phyloP scores from a whole-genome alignment of 805 yeast genomes.

The Candida wancherniae region DNA sequence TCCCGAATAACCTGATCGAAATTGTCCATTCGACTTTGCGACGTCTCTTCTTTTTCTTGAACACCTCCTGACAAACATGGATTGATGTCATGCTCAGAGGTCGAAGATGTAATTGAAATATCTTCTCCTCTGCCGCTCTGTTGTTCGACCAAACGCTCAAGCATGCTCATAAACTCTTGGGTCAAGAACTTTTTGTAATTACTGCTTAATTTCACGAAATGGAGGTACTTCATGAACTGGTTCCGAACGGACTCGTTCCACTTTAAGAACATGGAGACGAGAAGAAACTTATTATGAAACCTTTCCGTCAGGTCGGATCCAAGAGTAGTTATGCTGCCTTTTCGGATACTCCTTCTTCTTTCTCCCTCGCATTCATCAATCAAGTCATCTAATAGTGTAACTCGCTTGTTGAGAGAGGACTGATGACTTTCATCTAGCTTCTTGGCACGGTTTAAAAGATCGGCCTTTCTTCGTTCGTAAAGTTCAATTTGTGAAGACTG shows the following conservation, averaged over 20 bases:
- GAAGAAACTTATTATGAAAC: constrained; percentile 36
- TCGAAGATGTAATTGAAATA: constrained; percentile 7
- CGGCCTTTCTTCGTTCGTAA: constrained; percentile 23
- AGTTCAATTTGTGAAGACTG: constrained; percentile 26
- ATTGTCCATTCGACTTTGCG: constrained; percentile 22
- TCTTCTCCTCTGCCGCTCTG: constrained; percentile 47
- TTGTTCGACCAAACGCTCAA: constrained; percentile 29
- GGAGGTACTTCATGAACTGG: constrained; percentile 30
- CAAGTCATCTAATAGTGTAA: constrained; percentile 15
- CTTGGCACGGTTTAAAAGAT: constrained; percentile 17
- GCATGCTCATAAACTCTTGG: constrained; percentile 29
- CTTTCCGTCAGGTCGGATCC: constrained; percentile 7
- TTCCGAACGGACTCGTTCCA: constrained; percentile 39
- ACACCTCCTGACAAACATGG: too few relatives aligned
- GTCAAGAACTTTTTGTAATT: constrained; percentile 28
- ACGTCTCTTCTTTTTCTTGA: constrained; percentile 3
- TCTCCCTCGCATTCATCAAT: constrained; percentile 6
- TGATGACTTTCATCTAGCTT: constrained; percentile 10
- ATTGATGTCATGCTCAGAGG: background rate
- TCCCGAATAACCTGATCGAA: constrained; percentile 29
- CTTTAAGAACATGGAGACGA: constrained; percentile 36
- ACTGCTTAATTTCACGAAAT: constrained; percentile 29
- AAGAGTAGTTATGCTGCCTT: constrained; percentile 7
- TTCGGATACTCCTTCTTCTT: constrained; percentile 4
- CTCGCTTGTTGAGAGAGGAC: constrained; percentile 7